Evolutionary conservation across 345 rosid genomes (phyloP).

Genomic region (Salix arbutifolia): DNA sequence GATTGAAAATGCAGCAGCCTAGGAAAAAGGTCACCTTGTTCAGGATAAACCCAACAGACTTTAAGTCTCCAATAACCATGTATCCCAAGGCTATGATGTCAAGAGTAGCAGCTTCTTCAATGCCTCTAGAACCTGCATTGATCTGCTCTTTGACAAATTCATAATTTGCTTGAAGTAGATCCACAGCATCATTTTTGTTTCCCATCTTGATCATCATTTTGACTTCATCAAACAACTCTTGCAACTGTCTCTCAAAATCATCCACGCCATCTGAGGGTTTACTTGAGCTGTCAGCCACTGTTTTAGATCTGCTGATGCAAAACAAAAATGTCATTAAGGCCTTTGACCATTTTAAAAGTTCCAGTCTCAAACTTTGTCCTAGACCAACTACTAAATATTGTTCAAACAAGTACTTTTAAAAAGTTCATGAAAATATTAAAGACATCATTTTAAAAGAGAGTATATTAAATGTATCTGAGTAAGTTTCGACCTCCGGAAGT

Average conservation of each 20-base stretch:
- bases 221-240: conserved; percentile 65
- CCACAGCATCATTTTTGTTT: conserved; percentile 53
- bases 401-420: not conserved
- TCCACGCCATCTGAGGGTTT: conserved; percentile 30
- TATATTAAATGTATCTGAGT: not conserved
- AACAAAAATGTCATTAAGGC: conserved; percentile 9
- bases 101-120: conserved; percentile 75
- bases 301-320: conserved; percentile 38
- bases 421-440: not conserved
- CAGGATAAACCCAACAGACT: conserved; percentile 42
- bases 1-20: not conserved
- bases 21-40: conserved; percentile 44
- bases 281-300: conserved; percentile 25
- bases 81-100: conserved; percentile 76
- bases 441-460: not conserved
- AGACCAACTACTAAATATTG: not conserved
- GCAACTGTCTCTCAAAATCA: conserved; percentile 63
- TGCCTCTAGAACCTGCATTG: conserved; percentile 48
- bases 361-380: conserved; percentile 5
- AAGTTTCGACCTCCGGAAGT: conserved; percentile 39
- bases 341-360: conserved; percentile 7
- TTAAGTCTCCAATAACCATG: conserved; percentile 63
- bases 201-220: conserved; percentile 54
- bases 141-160: conserved; percentile 65
- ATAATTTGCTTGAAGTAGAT: conserved; percentile 78